These are phyloP conservation scores for Cryphonectria radicalis DNA, from an alignment of 2,329 filamentous ascomycete species.

Conservation along the genomic window DNA sequence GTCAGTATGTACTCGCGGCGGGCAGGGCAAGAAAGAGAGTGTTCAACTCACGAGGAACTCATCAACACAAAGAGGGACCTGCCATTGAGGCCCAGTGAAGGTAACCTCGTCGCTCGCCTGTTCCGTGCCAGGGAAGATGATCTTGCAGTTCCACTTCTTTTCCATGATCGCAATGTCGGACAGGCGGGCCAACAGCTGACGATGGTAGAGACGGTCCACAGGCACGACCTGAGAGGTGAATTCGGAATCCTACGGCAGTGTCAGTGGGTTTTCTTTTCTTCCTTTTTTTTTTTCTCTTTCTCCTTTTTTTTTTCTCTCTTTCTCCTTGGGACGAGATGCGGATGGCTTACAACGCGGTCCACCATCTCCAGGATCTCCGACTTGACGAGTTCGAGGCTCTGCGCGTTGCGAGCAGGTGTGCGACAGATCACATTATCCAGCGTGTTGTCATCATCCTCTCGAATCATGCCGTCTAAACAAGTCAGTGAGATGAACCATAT, in stretches of 20 bases:
- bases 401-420: slow-evolving; percentile 93
- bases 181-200: slow-evolving; percentile 87
- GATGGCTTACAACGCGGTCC: slow-evolving; percentile 75
- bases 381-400: slow-evolving; percentile 96
- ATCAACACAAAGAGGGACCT: slow-evolving; percentile 95
- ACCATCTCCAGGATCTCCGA: slow-evolving; percentile 99
- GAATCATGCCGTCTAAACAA: slow-evolving; percentile 70
- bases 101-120: slow-evolving; percentile 95
- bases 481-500: slow-evolving; percentile 34
- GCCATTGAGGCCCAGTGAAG: slow-evolving; percentile 95
- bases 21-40: background rate
- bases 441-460: slow-evolving; percentile 97
- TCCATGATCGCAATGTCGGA: slow-evolving; percentile 91
- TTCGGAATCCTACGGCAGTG: slow-evolving; percentile 74
- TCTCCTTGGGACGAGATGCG: background rate
- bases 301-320: background rate
- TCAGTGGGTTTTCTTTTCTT: slow-evolving; percentile 18
- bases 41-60: slow-evolving; percentile 75
- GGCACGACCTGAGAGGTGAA: slow-evolving; percentile 93
- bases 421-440: slow-evolving; percentile 99
- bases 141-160: slow-evolving; percentile 99
- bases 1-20: slow-evolving; percentile 37
- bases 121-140: slow-evolving; percentile 96
- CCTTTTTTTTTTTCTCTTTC: background rate
- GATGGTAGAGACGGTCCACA: slow-evolving; percentile 93